These are phyloP conservation scores for Talaromyces verruculosus DNA, from an alignment of 2,329 filamentous ascomycete genomes.

Conservation along the genomic window DNA sequence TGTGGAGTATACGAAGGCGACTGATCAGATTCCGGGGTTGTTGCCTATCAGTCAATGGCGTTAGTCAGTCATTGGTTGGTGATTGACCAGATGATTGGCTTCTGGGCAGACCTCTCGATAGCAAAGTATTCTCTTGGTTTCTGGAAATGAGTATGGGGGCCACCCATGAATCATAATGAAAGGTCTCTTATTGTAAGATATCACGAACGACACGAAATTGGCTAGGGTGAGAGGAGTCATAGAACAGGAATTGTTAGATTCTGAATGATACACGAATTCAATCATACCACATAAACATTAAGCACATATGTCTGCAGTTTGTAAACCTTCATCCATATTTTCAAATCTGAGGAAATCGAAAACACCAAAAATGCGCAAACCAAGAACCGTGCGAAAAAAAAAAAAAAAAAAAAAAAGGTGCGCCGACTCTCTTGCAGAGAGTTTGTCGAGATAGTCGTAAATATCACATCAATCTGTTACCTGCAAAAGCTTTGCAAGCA, in stretches of 20 bases:
- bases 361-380: slow-evolving; percentile 1
- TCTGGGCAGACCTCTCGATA: neutral
- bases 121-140: neutral
- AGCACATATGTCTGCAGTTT: neutral
- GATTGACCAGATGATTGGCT: neutral
- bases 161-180: neutral
- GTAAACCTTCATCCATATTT: neutral
- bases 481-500: neutral
- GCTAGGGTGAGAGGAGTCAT: neutral
- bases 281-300: slow-evolving; percentile 1
- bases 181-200: neutral
- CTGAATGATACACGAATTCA: neutral
- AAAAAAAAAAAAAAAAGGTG: neutral
- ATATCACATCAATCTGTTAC: neutral
- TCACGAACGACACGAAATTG: neutral
- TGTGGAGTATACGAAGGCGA: neutral
- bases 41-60: neutral
- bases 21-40: neutral
- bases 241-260: neutral
- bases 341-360: neutral
- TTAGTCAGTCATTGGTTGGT: neutral
- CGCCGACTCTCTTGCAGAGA: neutral
- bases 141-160: neutral
- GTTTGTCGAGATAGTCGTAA: neutral
- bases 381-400: neutral